These are phyloP conservation scores for Cyamopsis tetragonoloba DNA, from an alignment of 306 rosid genomes.

Conservation along the genomic window DNA sequence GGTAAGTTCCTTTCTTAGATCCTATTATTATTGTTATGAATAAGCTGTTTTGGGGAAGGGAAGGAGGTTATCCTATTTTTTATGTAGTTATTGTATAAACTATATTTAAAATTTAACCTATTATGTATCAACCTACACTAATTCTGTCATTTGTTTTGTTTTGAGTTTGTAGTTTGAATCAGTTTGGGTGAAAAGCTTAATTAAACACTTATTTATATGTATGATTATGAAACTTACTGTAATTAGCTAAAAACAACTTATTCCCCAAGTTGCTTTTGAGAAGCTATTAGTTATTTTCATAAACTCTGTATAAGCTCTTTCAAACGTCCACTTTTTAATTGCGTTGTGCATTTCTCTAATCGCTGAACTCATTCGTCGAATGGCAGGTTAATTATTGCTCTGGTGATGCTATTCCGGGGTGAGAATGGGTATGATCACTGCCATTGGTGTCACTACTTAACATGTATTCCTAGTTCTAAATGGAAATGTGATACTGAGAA, in stretches of 20 bases:
- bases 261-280: too few relatives aligned
- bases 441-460: constrained; percentile 71
- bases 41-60: background rate
- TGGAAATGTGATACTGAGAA: constrained; percentile 65
- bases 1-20: constrained; percentile 43
- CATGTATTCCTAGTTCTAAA: constrained; percentile 67
- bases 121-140: background rate
- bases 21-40: background rate
- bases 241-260: too few relatives aligned
- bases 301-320: too few relatives aligned
- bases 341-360: constrained; percentile 13
- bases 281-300: too few relatives aligned
- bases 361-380: constrained; percentile 19
- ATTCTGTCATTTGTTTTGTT: background rate
- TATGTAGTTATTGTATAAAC: background rate
- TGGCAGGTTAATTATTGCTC: constrained; percentile 51
- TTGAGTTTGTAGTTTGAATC: background rate
- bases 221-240: too few relatives aligned
- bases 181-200: too few relatives aligned
- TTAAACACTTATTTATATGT: too few relatives aligned
- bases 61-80: background rate
- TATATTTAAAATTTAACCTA: background rate
- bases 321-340: too few relatives aligned
- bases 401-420: constrained; percentile 59
- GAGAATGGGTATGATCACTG: constrained; percentile 63